Conservation (phyloP, 345 rosid species). For the Populus euphratica region DNA sequence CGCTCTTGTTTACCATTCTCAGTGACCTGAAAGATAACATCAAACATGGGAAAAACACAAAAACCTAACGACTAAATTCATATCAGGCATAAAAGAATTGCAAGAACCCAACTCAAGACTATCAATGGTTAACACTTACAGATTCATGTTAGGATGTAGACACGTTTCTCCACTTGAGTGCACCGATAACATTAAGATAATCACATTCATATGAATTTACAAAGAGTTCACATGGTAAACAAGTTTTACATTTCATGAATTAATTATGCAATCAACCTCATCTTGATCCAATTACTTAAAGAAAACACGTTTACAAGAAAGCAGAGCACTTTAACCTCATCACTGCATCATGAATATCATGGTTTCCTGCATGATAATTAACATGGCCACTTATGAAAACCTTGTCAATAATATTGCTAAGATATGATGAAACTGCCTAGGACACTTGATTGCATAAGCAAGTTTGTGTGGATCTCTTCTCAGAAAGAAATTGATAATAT, state of each 20-base stretch:
- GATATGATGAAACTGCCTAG: not conserved
- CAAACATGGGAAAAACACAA: not conserved
- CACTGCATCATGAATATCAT: not conserved
- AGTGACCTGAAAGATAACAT: slow-evolving; percentile 54
- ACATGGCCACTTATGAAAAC: not conserved
- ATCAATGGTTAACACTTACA: not conserved
- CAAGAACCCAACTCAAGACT: not conserved
- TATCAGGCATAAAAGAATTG: not conserved
- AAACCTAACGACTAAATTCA: not conserved
- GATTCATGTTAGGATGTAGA: not conserved
- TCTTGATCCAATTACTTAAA: not conserved
- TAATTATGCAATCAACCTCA: not conserved
- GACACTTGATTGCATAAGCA: not conserved
- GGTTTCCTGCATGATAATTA: not conserved
- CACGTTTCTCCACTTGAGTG: not conserved
- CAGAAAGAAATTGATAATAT: not conserved
- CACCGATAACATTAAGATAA: not conserved
- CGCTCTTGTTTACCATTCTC: slow-evolving; percentile 91
- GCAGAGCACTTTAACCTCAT: too few species aligned
- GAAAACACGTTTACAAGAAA: too few species aligned
- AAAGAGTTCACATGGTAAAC: not conserved
- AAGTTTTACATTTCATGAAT: not conserved
- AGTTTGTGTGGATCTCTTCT: not conserved
- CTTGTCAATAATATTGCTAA: not conserved
- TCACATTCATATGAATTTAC: not conserved